Base-by-base conservation (phyloP, 148 eudicot genomes). In the Fagopyrum esculentum region DNA sequence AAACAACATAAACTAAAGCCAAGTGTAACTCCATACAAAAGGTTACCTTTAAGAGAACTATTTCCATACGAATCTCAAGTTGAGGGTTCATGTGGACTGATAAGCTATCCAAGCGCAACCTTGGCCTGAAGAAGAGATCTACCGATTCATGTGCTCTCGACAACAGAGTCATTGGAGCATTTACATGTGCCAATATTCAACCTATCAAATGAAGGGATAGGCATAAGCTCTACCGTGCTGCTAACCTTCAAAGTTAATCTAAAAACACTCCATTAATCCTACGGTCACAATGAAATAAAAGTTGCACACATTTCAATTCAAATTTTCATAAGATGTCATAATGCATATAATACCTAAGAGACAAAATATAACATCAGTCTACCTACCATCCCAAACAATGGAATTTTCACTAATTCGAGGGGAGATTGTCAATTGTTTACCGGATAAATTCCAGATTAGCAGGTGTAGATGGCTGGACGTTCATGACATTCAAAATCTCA, bases 1-100 rank as follows among this genome's bases (percentile, higher is more conserved):
- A 83, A 54, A 73, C 63, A 22, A 72, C 59, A 75, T 63, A 78
- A 68, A 66, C 71, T 66, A 66, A 66, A 40, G n/a, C 19, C 9
- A 63, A 63, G 44, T 63, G 1, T 43, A 11, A 66, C 70, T 35
- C 8, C 1, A 6, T 5, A 35, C 9, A 43, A 63, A 78, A 35
- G 40, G 44, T 57, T 83, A 95, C 99, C 97, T 95, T 95, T 22
- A 46, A 84, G 76, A 57, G 88, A 87, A 72, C 91, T 88, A 74
- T 79, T 79, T 75, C 85, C 99, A 12, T 82, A 82, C 35, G 85
- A 84, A 78, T 74, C 87, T 68, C 76, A 75, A 82, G 88, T 88
- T 85, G 89, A 84, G 54, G 97, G 82, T 82, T 92, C 94, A 17
- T 91, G 92, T 51, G 94, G 92, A 85, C 72, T 77, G 73, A 76